Base-by-base conservation (phyloP, 352 stramenopile species). In the Globisporangium canariense region DNA sequence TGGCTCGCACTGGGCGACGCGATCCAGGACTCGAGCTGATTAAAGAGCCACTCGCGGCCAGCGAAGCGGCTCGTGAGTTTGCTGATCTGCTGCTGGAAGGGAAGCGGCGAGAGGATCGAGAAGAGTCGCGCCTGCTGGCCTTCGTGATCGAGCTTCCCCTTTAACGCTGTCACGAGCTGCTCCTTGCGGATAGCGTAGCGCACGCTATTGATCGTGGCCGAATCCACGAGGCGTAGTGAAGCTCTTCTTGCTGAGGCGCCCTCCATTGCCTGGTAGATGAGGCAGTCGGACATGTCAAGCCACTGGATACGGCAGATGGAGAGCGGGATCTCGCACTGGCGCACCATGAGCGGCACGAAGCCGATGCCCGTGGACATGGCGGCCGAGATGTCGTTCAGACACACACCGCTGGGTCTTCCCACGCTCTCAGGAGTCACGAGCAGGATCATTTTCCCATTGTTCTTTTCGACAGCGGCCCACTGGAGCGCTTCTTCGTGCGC, bases 301-400 rank as follows among this genome's bases (percentile, higher is more conserved):
- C 83, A 92, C 60, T 92, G 83, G 55, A 92, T 92, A 40, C 83
- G 83, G 55, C 83, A 92, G 58, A 92, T 92, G 10, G 81, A 91
- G 25, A 92, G 66, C 18, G 83, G 83, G 61, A 92, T 92, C 69
- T 92, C 83, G 38, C 81, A 90, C 28, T 75, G 74, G 13, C 83
- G 79, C 40, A 92, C 77, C 61, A 92, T 84, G 20, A 92, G 69
- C 16, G 83, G 83, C 28, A 92, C 81, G 59, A 92, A 91, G 2
- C 83, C 79, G 10, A 91, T 66, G 20, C 79, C 78, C 9, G 77
- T 76, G 8, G 78, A 72, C 81, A 91, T 92, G 14, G 78, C 83
- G 20, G 75, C 83, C 22, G 83, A 87, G 13, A 92, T 86, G 46
- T 92, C 83, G 60, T 91, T 92, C 54, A 92, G 67, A 25, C 81